These are phyloP conservation scores for Cyberlindnera saturnus DNA, from an alignment of 805 yeast genomes.

Conservation along the genomic window DNA sequence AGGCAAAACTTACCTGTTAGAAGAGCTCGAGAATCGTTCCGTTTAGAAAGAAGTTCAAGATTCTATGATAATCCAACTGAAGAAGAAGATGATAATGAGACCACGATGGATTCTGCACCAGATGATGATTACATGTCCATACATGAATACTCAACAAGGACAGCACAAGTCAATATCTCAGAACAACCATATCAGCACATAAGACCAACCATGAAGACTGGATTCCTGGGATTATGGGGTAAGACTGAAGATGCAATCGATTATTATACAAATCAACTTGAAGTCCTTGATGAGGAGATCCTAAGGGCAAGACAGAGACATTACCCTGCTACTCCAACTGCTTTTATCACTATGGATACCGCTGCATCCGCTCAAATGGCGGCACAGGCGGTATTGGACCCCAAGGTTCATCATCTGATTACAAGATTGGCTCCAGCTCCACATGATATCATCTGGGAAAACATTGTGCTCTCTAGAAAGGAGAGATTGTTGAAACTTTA, in stretches of 20 bases:
- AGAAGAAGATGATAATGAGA: constrained; percentile 8
- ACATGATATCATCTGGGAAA: constrained; percentile 90
- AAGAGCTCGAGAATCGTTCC: constrained; percentile 20
- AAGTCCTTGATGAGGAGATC: constrained; percentile 67
- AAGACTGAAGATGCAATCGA: constrained; percentile 75
- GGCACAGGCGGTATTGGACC: constrained; percentile 92
- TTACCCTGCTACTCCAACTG: constrained; percentile 81
- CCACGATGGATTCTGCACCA: constrained; percentile 2
- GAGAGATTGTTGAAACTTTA: constrained; percentile 65
- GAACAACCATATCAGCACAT: constrained; percentile 25
- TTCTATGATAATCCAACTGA: constrained; percentile 8
- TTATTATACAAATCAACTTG: constrained; percentile 62
- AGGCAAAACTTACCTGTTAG: constrained; percentile 20
- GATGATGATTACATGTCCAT: constrained; percentile 19
- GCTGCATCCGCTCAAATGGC: constrained; percentile 96
- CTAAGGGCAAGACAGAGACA: constrained; percentile 55
- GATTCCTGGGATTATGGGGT: constrained; percentile 61
- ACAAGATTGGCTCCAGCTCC: constrained; percentile 93
- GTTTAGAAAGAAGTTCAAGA: constrained; percentile 13
- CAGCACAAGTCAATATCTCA: constrained; percentile 14
- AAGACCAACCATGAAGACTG: constrained; percentile 60
- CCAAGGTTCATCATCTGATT: constrained; percentile 75
- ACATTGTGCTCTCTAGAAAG: constrained; percentile 70
- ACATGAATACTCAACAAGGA: constrained; percentile 16
- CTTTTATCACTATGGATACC: constrained; percentile 90